phyloP scores from a whole-genome alignment of 2,329 filamentous ascomycete species.

The Blastomyces parvus region DNA sequence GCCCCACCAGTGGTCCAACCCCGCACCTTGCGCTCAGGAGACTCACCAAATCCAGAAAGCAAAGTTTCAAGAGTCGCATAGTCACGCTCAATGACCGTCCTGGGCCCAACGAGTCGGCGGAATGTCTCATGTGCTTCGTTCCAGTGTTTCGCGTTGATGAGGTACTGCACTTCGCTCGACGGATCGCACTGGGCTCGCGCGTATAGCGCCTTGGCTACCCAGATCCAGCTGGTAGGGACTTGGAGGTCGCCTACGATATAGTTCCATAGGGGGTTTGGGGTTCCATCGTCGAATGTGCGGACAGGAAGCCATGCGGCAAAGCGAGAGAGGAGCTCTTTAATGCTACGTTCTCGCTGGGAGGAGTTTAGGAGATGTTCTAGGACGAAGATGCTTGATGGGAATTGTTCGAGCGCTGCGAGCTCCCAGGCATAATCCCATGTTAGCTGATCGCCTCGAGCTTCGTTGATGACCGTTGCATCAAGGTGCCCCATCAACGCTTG shows the following conservation, averaged over 20 bases:
- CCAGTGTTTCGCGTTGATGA: conserved; percentile 67
- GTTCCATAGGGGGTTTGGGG: conserved; percentile 41
- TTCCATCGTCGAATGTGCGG: conserved; percentile 42
- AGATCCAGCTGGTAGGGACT: conserved; percentile 71
- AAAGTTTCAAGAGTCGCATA: conserved; percentile 60
- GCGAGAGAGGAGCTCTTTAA: conserved; percentile 64
- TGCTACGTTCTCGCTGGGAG: conserved; percentile 52
- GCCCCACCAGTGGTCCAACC: conserved; percentile 73
- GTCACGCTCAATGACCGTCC: conserved; percentile 71
- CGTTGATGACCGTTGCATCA: conserved; percentile 44
- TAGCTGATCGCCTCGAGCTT: conserved; percentile 55
- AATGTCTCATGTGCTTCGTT: conserved; percentile 79
- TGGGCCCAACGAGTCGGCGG: conserved; percentile 68
- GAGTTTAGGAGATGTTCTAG: conserved; percentile 62
- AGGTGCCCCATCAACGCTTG: conserved; percentile 35
- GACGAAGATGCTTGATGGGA: conserved; percentile 65
- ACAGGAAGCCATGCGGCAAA: conserved; percentile 58
- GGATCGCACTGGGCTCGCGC: conserved; percentile 65
- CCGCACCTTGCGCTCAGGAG: conserved; percentile 50
- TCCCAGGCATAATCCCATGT: conserved; percentile 53
- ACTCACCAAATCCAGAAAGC: conserved; percentile 59
- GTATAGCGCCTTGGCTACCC: conserved; percentile 74
- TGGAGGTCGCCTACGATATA: conserved; percentile 55
- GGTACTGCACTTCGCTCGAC: conserved; percentile 62
- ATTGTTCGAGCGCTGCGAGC: conserved; percentile 48